Evolutionary conservation across 441 rosid species (phyloP), one percentile per base, ranked within the genome.

Genomic region (Bruguiera hainesii): DNA sequence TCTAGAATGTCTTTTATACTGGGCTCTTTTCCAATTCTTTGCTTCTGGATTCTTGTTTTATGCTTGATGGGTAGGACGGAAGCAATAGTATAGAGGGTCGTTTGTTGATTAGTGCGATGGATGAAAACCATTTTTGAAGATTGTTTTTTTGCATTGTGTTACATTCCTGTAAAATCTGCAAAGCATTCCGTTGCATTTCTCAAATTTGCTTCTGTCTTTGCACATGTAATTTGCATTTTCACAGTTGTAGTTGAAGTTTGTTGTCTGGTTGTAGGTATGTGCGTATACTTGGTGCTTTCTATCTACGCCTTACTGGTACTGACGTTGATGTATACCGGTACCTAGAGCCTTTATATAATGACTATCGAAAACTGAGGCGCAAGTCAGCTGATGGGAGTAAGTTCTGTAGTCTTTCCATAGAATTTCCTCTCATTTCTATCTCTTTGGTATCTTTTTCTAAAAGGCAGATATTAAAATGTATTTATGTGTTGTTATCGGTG

Each of bases 301-400:
- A 90, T 75, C 81, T 87, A 50, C 93, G 96, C 18, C 89, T 95
- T 31, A 95, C 97, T 3, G 96, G 97, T 66, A 79, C 87, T 57
- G 97, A 89, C 64, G 65, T 78, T 51, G 97, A 95, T 78, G 80
- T 95, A 33, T 87, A 90, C 72, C 91, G 91, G 4, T 95, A 95
- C 73, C 82, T 95, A n/a, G 99, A 90, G 74, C 99, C 98, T 25
- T 78, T 91, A 31, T 91, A 91, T 73, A 91, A 90, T 68, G 99
- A 94, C 73, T 91, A 91, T 68, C 80, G 97, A 0, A 91, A 91
- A 76, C 71, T 91, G 76, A 81, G 99, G 75, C 77, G 56, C 61
- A 86, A 80, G 73, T 73, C 72, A 56, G 23, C 85, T 29, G 97
- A 92, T 70, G 97, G 98, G 67, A 70, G 98, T 89, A 81, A 81